Conservation (phyloP, 169 alveolate species). For the Eimeria praecox region DNA sequence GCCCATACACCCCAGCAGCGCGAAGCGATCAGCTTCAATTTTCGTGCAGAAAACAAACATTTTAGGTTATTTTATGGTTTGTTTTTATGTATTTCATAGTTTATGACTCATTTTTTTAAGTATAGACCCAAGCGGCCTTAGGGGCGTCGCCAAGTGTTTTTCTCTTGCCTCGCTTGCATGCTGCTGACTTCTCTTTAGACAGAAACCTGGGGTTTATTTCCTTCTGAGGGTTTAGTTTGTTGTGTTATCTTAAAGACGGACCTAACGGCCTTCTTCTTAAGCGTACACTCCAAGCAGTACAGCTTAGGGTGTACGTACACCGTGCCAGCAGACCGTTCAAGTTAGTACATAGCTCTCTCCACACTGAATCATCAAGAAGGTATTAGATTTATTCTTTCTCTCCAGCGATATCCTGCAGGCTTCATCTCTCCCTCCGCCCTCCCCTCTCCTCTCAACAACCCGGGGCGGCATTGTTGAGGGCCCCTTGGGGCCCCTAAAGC, state of each 20-base stretch:
- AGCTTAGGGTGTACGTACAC: neutral
- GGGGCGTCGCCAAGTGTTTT: no score
- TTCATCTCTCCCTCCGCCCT: neutral
- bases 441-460: neutral
- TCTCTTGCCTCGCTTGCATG: no score
- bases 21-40: neutral
- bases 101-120: neutral
- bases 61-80: neutral
- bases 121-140: no score
- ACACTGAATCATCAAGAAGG: neutral
- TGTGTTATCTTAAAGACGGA: neutral
- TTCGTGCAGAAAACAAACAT: neutral
- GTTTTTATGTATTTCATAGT: neutral
- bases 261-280: neutral
- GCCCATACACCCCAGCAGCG: neutral
- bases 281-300: neutral
- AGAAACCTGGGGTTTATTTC: neutral
- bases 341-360: neutral
- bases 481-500: neutral
- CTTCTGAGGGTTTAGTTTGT: neutral
- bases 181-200: neutral
- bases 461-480: neutral
- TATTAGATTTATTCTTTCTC: no score
- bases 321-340: neutral
- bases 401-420: neutral